Percentiles rank a stretch among this genome's conserved stretches.
Conservation (phyloP, 768 basidiomycete species). For the Termitomyces sp. region DNA sequence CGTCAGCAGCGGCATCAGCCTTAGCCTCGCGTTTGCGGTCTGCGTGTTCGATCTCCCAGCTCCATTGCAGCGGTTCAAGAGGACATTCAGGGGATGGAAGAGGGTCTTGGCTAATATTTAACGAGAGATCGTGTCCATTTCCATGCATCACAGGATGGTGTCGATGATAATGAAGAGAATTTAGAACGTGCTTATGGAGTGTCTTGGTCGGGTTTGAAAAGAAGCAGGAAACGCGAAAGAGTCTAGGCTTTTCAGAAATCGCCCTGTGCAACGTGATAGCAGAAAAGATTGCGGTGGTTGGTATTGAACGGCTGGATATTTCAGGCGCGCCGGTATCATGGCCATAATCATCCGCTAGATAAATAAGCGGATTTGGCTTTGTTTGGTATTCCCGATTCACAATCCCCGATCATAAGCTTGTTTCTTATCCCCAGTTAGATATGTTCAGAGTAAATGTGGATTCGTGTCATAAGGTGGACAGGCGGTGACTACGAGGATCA, state of each 20-base stretch:
- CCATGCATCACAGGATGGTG: slow-evolving; percentile 27
- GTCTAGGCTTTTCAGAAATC: not conserved
- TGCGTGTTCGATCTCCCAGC: slow-evolving; percentile 67
- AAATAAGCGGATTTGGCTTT: slow-evolving; percentile 13
- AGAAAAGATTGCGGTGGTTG: slow-evolving; percentile 3
- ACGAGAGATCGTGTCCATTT: slow-evolving; percentile 19
- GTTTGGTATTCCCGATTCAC: not conserved
- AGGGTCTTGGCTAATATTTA: slow-evolving; percentile 10
- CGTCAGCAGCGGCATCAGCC: slow-evolving; percentile 58
- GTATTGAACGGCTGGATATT: slow-evolving; percentile 6
- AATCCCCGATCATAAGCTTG: too few species aligned
- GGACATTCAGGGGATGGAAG: slow-evolving; percentile 4
- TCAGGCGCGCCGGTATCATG: slow-evolving; percentile 7
- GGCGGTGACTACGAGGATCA: too few species aligned
- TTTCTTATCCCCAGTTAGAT: too few species aligned
- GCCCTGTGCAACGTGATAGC: not conserved
- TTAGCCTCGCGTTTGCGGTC: slow-evolving; percentile 61
- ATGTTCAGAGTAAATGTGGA: too few species aligned
- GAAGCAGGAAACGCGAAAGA: not conserved
- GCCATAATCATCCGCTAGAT: slow-evolving; percentile 9
- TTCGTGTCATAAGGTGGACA: not conserved
- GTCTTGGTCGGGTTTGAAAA: not conserved
- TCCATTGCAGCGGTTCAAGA: slow-evolving; percentile 46
- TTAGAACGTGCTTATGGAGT: slow-evolving; percentile 4
- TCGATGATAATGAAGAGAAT: slow-evolving; percentile 5